Base-by-base conservation (phyloP, 768 basidiomycete species). In the Psilocybe tampanensis region DNA sequence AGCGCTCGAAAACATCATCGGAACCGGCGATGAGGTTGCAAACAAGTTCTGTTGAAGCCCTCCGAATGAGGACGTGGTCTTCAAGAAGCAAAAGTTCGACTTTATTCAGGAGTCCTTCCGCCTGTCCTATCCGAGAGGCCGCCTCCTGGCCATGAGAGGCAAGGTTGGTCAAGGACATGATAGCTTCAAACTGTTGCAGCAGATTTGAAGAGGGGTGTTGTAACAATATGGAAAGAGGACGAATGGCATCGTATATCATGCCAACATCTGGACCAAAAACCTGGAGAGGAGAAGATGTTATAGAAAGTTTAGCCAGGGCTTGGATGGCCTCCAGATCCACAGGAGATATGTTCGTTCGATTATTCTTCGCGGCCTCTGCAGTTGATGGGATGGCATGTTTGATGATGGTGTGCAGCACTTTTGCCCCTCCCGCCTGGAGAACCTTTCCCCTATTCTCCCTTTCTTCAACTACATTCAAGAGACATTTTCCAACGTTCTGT, bases 111-210 rank as follows among this genome's bases (percentile, higher is more conserved):
- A 92, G 69, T 2, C 84, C 85, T 8, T 85, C 80, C 0, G 80
- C 76, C 44, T 77, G 76, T 1, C 86, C 87, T 47, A 97, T 83
- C 44, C 88, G 83, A 18, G 82, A 76, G 2, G 92, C 86, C 8
- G 87, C 70, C 26, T 84, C 81, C 0, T 85, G 75, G 47, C 82
- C 83, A 50, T 92, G 81, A 17, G 94, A 95, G 0, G 96, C 88
- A 42, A 98, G 74, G 69, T 99, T 99, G 8, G 97, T 99, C 51
- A 99, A 79, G 1, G 94, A 95, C 96, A 98, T 98, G 64, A 95
- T 78, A 3, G 87, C 86, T 71, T 99, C 97, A 65, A 99, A 99
- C 39, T 83, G 82, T 66, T 97, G 94, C 6, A 98, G 76, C 32
- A 90, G 81, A 44, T 74, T 86, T 8, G 92, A 83, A 0, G 84